These are phyloP conservation scores for Thielaviopsis populi DNA, from an alignment of 2,329 filamentous ascomycete genomes.

Conservation along the genomic window DNA sequence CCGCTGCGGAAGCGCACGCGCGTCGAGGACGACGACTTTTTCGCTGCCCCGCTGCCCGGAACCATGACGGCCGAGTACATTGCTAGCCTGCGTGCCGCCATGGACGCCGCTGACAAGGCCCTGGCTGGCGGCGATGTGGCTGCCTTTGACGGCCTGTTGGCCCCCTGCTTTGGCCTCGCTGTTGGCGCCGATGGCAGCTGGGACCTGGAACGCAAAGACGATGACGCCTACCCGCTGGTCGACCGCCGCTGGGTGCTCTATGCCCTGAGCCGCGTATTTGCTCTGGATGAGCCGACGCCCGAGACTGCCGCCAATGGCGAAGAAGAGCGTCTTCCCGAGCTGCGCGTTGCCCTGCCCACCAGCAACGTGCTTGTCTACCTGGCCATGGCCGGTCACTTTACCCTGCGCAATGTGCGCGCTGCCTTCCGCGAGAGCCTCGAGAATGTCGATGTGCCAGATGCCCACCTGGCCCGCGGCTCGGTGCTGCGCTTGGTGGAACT, in stretches of 20 bases:
- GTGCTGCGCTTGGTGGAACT: conserved; percentile 46
- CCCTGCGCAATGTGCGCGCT: conserved; percentile 41
- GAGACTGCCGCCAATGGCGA: conserved; percentile 24
- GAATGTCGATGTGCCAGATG: conserved; percentile 27
- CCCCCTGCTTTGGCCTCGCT: conserved; percentile 34
- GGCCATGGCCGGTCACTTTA: conserved; percentile 44
- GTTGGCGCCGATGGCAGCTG: conserved; percentile 23
- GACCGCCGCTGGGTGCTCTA: conserved; percentile 53
- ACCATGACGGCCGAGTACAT: conserved; percentile 37
- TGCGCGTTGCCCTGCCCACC: conserved; percentile 30
- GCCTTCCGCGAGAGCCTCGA: conserved; percentile 38
- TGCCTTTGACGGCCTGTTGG: conserved; percentile 36
- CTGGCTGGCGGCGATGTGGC: conserved; percentile 32
- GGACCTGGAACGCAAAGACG: conserved; percentile 20
- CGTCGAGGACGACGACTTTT: conserved; percentile 5
- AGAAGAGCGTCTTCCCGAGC: conserved; percentile 14
- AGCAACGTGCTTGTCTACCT: conserved; percentile 45
- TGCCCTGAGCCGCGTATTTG: conserved; percentile 46
- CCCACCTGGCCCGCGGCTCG: conserved; percentile 41
- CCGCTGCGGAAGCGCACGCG: conserved; percentile 17
- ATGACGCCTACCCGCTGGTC: conserved; percentile 35
- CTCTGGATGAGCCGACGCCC: conserved; percentile 33
- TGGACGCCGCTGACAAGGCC: conserved; percentile 33
- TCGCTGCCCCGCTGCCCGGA: conserved; percentile 30
- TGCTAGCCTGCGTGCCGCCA: conserved; percentile 30